These are phyloP conservation scores for Backusella circina DNA, from an alignment of 192 early-diverging fungal species.

Conservation along the genomic window DNA sequence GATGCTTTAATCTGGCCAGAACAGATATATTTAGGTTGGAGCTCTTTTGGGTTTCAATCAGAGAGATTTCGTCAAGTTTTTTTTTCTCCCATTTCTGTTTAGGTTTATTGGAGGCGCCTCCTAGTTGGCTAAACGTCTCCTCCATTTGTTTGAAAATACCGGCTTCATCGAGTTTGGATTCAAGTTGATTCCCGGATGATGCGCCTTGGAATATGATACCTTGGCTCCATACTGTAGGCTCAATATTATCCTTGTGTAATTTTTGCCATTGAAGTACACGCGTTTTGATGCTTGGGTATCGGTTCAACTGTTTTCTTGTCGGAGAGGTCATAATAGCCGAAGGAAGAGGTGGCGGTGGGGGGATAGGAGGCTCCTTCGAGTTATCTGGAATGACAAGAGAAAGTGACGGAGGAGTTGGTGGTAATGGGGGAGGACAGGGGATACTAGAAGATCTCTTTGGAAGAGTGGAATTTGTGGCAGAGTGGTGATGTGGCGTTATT, in stretches of 20 bases:
- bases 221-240: slow-evolving; percentile 22
- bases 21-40: neutral
- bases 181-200: neutral
- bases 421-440: neutral
- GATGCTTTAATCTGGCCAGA: neutral
- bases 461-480: neutral
- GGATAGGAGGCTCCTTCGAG: neutral
- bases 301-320: slow-evolving; percentile 19
- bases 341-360: neutral
- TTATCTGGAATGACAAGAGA: neutral
- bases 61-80: neutral
- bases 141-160: slow-evolving; percentile 26
- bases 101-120: neutral
- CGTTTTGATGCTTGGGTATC: slow-evolving; percentile 16
- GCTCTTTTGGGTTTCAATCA: neutral
- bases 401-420: slow-evolving; percentile 20
- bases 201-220: neutral
- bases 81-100: neutral
- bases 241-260: slow-evolving; percentile 13
- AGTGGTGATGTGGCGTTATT: neutral
- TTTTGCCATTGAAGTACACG: slow-evolving; percentile 34
- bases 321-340: slow-evolving; percentile 12
- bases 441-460: neutral
- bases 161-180: slow-evolving; percentile 9
- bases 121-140: slow-evolving; percentile 21